Conservation (phyloP, 2,329 filamentous ascomycete genomes). For the Fusarium stilboides region DNA sequence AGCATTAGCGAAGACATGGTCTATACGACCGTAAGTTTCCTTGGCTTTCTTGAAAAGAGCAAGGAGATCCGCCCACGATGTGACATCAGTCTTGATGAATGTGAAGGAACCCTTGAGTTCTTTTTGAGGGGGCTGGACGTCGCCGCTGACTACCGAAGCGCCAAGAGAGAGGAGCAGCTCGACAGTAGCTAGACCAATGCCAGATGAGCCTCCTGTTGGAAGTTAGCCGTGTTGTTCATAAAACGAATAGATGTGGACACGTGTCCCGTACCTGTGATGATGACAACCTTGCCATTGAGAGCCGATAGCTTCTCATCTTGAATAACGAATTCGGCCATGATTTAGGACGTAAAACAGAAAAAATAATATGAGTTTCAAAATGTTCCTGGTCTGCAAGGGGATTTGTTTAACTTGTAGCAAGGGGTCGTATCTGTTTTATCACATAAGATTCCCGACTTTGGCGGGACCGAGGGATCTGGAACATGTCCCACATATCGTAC, state of each 20-base stretch:
- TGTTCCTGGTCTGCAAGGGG: too few species aligned
- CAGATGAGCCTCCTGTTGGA: slow-evolving; percentile 67
- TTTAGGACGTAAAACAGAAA: slow-evolving; percentile 12
- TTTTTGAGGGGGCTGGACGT: slow-evolving; percentile 62
- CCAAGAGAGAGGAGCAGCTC: slow-evolving; percentile 66
- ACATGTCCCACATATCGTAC: background rate
- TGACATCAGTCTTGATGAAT: slow-evolving; percentile 63
- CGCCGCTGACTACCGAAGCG: slow-evolving; percentile 69
- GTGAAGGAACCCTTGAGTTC: slow-evolving; percentile 48
- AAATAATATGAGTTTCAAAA: background rate
- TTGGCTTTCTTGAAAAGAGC: slow-evolving; percentile 67
- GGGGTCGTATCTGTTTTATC: background rate
- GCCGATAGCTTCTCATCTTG: slow-evolving; percentile 59
- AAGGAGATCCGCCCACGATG: slow-evolving; percentile 65
- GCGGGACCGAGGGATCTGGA: background rate
- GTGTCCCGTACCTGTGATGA: slow-evolving; percentile 61
- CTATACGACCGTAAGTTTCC: slow-evolving; percentile 79
- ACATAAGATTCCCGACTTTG: background rate
- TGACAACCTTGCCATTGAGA: slow-evolving; percentile 65
- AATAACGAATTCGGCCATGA: slow-evolving; percentile 63
- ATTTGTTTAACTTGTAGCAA: too few species aligned
- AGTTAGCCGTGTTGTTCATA: background rate
- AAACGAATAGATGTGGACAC: background rate
- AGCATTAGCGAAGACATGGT: slow-evolving; percentile 81
- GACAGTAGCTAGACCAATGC: slow-evolving; percentile 72